Percentiles rank a stretch among this genome's conserved stretches.
Evolutionary conservation across 2,329 filamentous ascomycete species (phyloP).

Genomic region (Aspergillus ustus): DNA sequence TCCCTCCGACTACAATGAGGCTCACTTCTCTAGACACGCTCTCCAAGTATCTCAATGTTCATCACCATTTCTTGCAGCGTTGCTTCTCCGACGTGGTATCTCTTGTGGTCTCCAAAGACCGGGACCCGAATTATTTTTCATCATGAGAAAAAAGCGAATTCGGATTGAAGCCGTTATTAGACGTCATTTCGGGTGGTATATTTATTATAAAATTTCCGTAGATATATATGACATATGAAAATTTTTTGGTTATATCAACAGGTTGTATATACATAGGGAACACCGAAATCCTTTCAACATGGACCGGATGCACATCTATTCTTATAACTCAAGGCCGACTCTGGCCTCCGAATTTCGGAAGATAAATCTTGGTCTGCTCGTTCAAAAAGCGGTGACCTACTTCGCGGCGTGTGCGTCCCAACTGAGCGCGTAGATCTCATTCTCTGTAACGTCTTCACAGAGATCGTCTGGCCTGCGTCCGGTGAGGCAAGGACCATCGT

Average conservation of each 20-base stretch:
- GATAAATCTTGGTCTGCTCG: conserved; percentile 18
- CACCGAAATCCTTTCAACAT: not conserved
- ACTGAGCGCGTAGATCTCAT: conserved; percentile 42
- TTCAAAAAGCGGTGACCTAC: conserved; percentile 26
- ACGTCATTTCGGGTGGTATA: not conserved
- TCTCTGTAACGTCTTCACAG: conserved; percentile 40
- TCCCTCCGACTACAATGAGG: too few species aligned
- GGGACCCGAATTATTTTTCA: too few species aligned
- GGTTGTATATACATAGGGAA: not conserved
- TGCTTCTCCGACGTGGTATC: too few species aligned
- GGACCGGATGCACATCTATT: not conserved
- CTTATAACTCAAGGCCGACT: not conserved
- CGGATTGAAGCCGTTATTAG: not conserved
- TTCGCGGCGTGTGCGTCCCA: conserved; percentile 28
- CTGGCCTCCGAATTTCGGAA: conserved; percentile 12
- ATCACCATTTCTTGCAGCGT: too few species aligned
- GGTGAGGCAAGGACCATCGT: conserved; percentile 62
- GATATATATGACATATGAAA: not conserved
- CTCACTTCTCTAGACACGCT: too few species aligned
- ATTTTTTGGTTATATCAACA: not conserved
- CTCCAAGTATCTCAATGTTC: too few species aligned
- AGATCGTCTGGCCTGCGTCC: conserved; percentile 58
- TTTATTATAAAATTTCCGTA: too few species aligned
- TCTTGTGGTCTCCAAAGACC: too few species aligned
- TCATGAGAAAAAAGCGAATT: too few species aligned